Evolutionary conservation across 192 early-diverging fungal genomes (phyloP), one percentile per base, ranked within the genome.

Genomic region (Linnemannia hyalina): DNA sequence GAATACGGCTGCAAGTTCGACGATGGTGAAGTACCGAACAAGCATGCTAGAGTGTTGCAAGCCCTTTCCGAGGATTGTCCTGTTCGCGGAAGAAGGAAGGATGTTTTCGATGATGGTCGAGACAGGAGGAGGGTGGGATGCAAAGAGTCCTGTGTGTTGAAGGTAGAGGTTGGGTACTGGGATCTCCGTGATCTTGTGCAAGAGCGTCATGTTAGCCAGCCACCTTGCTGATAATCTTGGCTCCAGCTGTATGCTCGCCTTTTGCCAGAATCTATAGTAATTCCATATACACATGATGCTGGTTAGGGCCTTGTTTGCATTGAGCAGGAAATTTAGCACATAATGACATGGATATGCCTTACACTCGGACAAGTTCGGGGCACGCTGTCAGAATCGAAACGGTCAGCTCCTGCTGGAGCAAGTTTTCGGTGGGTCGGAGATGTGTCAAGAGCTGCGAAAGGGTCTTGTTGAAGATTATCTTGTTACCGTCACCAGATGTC

Each of bases 201-300:
- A 88, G 3, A 96, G 75, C 4, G 95, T 93, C 89, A 96, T 94
- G 77, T 96, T 97, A 6, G 92, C 91, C n/a, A 96, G 73, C 93
- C 94, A 97, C 70, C 93, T 91, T 4, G 88, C 84, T 6, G 93
- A 94, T 16, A 93, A 85, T 35, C 94, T 91, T 23, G 95, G 95
- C 29, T 97, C 96, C 82, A 95, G 92, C 29, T 94, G 93, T 41
- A 95, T 75, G 22, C 83, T 84, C 9, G 86, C 82, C 26, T 88
- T 82, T 78, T 90, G 85, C 95, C 94, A 96, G 76, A 90, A 95
- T 16, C 95, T 95, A 78, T 68, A 47, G 36, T 40, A 6, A 40
- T 68, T 20, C 20, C 8, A 36, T 40, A 68, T 23, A 26, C 4
- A 7, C 18, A 8, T 6, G 47, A n/a, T 4, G 46, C 15, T 38